A percentile compares a stretch with the other conserved stretches of the same genome.
Evolutionary conservation across 108 stramenopile species (phyloP).

Genomic region (Skeletonema tropicum): DNA sequence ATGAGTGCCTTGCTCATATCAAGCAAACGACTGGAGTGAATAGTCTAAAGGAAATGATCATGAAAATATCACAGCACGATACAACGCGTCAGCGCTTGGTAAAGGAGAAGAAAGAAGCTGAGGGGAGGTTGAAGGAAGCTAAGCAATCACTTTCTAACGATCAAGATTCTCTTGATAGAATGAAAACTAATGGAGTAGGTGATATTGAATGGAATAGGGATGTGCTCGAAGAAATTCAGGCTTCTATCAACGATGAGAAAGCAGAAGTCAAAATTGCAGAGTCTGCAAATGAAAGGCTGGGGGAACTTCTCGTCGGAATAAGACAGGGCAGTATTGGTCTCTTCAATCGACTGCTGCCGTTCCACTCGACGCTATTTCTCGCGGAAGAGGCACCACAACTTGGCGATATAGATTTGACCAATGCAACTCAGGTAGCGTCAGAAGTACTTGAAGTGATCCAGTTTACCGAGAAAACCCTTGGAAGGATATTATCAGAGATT

Average conservation of each 20-base stretch:
- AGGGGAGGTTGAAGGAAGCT: constrained; percentile 52
- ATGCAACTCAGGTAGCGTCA: constrained; percentile 50
- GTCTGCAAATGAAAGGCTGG: constrained; percentile 63
- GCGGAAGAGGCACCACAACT: constrained; percentile 48
- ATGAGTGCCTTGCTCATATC: constrained; percentile 55
- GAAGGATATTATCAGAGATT: constrained; percentile 52
- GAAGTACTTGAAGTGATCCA: constrained; percentile 59
- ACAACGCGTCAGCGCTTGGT: constrained; percentile 44
- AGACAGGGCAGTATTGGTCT: constrained; percentile 73
- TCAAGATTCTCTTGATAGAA: constrained; percentile 39
- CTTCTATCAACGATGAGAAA: constrained; percentile 43
- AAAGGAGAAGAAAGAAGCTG: constrained; percentile 68
- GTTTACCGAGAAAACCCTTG: constrained; percentile 48
- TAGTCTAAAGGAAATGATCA: constrained; percentile 67
- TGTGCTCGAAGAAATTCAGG: constrained; percentile 53
- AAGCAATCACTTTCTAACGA: constrained; percentile 51
- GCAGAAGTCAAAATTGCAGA: constrained; percentile 63
- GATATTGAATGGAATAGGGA: constrained; percentile 68
- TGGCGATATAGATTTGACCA: constrained; percentile 48
- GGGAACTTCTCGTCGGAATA: constrained; percentile 63
- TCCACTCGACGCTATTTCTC: constrained; percentile 53
- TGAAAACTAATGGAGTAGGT: constrained; percentile 63
- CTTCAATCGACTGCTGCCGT: constrained; percentile 66
- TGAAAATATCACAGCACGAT: constrained; percentile 60
- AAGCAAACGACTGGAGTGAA: constrained; percentile 77